Percentiles rank a stretch among this genome's conserved stretches.
Conservation (phyloP, 148 eudicot genomes). For the Limonium bicolor region DNA sequence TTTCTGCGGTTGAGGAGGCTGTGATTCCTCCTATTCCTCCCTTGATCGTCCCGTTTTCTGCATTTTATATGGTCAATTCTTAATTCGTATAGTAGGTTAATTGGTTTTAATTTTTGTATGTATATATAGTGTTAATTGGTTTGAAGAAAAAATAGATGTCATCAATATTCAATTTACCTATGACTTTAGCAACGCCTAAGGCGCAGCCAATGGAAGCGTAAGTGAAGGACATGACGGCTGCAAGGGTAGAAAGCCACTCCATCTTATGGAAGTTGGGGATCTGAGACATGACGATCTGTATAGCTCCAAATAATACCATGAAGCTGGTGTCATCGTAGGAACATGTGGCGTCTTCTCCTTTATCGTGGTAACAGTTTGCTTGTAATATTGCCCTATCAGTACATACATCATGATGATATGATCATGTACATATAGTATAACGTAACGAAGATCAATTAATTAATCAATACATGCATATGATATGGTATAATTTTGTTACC, state of each 20-base stretch:
- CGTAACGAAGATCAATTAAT: too few relatives aligned
- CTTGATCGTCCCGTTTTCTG: conserved; percentile 30
- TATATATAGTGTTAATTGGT: not conserved
- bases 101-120: not conserved
- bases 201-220: conserved; percentile 35
- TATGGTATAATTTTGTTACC: too few relatives aligned
- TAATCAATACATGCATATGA: too few relatives aligned
- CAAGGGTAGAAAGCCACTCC: conserved; percentile 55
- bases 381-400: conserved; percentile 41
- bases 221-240: conserved; percentile 48
- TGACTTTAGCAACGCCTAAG: conserved; percentile 40
- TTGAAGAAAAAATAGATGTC: too few relatives aligned
- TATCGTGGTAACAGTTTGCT: conserved; percentile 48
- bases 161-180: too few relatives aligned
- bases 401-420: too few relatives aligned
- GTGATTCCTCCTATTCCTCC: conserved; percentile 37
- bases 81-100: too few relatives aligned
- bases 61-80: too few relatives aligned
- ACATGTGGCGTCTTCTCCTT: conserved; percentile 39
- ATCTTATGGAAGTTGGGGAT: conserved; percentile 58
- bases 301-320: conserved; percentile 40
- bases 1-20: conserved; percentile 10
- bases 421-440: too few relatives aligned
- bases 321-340: conserved; percentile 16
- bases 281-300: conserved; percentile 34